Evolutionary conservation across 345 rosid genomes (phyloP).

Genomic region (Eucalyptus melliodora): DNA sequence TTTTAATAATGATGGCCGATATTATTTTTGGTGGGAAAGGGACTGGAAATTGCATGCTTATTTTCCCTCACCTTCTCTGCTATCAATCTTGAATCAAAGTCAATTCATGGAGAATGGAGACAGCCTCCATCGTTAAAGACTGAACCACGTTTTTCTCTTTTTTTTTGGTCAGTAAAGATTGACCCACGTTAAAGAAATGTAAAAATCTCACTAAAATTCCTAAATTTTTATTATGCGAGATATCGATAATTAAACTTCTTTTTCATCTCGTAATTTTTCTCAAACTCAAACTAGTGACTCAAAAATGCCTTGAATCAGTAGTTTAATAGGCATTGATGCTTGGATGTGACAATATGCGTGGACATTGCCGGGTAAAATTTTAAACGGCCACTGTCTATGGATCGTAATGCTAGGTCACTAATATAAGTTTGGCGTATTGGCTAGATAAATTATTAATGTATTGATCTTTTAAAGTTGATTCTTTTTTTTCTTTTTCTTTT

Average conservation of each 20-base stretch:
- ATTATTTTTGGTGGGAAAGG: neutral
- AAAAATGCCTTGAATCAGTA: neutral
- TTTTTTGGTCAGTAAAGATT: neutral
- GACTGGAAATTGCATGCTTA: neutral
- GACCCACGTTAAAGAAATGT: neutral
- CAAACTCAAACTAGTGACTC: neutral
- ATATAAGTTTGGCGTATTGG: neutral
- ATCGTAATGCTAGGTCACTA: neutral
- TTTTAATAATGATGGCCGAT: neutral
- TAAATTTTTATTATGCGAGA: neutral
- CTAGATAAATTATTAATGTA: neutral
- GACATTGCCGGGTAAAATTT: neutral
- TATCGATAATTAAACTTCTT: neutral
- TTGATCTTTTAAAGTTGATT: neutral
- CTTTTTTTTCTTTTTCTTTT: neutral
- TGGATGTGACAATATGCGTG: fast-evolving
- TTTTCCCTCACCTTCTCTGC: neutral
- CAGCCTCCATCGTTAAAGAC: neutral
- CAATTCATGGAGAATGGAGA: neutral
- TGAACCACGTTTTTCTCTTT: neutral
- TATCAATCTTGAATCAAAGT: neutral
- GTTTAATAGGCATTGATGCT: neutral
- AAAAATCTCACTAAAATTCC: neutral
- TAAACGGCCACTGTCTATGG: neutral
- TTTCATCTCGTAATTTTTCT: neutral